Evolutionary conservation across 2,329 filamentous ascomycete genomes (phyloP), one percentile per base, ranked within the genome.

Genomic region (Elsinoe ampelina): DNA sequence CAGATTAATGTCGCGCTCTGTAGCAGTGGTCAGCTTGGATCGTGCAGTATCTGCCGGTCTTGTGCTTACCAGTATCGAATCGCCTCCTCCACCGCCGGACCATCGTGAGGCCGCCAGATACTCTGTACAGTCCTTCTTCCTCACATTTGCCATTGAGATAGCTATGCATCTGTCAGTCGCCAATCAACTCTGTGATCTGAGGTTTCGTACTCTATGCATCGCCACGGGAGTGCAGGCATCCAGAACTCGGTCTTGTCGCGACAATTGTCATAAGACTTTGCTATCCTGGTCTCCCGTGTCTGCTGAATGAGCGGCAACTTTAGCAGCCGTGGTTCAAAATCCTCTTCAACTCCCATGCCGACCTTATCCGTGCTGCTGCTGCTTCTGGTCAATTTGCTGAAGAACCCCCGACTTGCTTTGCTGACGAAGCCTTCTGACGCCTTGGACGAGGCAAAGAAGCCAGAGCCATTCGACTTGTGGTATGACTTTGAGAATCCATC

Each of bases 231-330:
- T 5, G 90, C 88, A 11, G 92, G 92, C 91, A 97, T 95, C 92
- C 92, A 97, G 67, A 95, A 97, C 67, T 96, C 92, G 0, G 92
- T 97, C 77, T 96, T 96, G 67, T 97, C 92, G 60, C 85, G 82
- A 8, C 91, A 95, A 59, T 87, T 83, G 66, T 95, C 89, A 42
- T 97, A 75, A 30, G 86, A 83, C 71, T 92, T 95, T 6, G 90
- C 95, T 67, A 97, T 96, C 61, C 92, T 82, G 0, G 92, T 96
- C 61, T 84, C 77, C n/a, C 92, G 83, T 5, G 91, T 91, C 72
- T 97, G 92, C 68, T 95, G 86, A 22, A 95, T 79, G 30, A 97
- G 75, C 1, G 90, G 89, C 51, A 87, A 76, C 65, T 93, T 95
- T 68, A 97, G 89, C 42, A 95, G 84, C 63, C 86, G 89, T 65